A percentile compares a stretch with the other conserved stretches of the same genome.
Evolutionary conservation across 345 rosid species (phyloP).

Genomic region (Eucalyptus sp.): DNA sequence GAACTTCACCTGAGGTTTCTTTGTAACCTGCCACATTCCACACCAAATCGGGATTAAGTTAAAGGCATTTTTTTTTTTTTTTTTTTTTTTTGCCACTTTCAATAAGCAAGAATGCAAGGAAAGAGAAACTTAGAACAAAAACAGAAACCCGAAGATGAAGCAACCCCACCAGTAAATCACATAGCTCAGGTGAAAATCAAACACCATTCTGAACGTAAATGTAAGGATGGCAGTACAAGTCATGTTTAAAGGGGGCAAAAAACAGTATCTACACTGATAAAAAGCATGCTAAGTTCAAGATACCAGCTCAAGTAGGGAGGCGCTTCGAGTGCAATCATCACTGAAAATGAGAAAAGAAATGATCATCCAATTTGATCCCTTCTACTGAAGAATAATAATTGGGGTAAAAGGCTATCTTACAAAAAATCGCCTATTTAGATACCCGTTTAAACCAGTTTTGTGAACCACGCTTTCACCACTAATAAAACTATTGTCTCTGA

Average conservation of each 20-base stretch:
- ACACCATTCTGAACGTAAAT: neutral
- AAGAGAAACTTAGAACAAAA: neutral
- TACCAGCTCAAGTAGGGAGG: neutral
- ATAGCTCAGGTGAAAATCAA: neutral
- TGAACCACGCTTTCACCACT: neutral
- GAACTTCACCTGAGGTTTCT: neutral
- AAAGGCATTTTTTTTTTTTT: neutral
- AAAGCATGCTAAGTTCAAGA: neutral
- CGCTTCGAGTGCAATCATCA: neutral
- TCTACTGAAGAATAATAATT: neutral
- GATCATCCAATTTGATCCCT: neutral
- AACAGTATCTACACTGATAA: neutral
- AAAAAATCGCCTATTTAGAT: neutral
- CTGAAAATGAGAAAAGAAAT: neutral
- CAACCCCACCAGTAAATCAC: neutral
- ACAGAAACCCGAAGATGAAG: neutral
- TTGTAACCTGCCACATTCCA: neutral
- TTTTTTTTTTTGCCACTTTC: neutral
- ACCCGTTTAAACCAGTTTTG: neutral
- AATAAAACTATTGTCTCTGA: neutral
- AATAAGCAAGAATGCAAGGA: neutral
- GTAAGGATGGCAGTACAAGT: neutral
- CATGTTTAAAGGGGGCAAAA: neutral
- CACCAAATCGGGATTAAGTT: neutral
- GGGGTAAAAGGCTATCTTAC: neutral